These are phyloP conservation scores for Linaria vulgaris DNA, from an alignment of 257 asterid genomes.

Conservation along the genomic window DNA sequence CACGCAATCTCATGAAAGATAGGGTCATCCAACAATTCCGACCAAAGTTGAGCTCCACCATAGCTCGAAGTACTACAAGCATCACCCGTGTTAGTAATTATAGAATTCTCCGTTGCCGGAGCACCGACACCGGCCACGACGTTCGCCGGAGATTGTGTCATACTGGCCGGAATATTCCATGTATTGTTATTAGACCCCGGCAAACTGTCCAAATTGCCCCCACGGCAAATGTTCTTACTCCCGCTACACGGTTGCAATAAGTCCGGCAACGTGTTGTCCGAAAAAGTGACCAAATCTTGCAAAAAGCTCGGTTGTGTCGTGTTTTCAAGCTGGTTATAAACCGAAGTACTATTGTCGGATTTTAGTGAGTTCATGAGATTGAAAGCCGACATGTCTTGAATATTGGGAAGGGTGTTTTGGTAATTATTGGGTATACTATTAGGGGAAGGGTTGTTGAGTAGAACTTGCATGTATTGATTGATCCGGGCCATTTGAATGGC, in stretches of 20 bases:
- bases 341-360: constrained; percentile 22
- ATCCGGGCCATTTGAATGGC: constrained; percentile 59
- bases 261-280: constrained; percentile 54
- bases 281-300: constrained; percentile 42
- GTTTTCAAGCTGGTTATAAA: constrained; percentile 25
- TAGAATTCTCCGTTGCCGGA: constrained; percentile 30
- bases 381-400: constrained; percentile 32
- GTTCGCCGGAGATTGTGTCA: constrained; percentile 30
- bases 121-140: constrained; percentile 20
- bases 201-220: constrained; percentile 24
- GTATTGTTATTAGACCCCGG: constrained; percentile 25
- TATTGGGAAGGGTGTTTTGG: constrained; percentile 14
- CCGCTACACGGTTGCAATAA: constrained; percentile 17
- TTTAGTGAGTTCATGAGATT: constrained; percentile 35
- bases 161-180: constrained; percentile 31
- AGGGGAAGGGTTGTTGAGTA: constrained; percentile 28
- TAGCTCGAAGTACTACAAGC: constrained; percentile 54
- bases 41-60: constrained; percentile 64
- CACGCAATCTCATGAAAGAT: constrained; percentile 51
- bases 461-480: constrained; percentile 49
- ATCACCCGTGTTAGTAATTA: constrained; percentile 32
- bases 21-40: constrained; percentile 66
- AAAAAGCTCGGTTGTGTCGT: constrained; percentile 31
- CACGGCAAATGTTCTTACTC: no score
- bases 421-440: constrained; percentile 21